Conservation (phyloP, 225 moss, liverwort and hornwort genomes). For the Pseudoscleropodium purum region DNA sequence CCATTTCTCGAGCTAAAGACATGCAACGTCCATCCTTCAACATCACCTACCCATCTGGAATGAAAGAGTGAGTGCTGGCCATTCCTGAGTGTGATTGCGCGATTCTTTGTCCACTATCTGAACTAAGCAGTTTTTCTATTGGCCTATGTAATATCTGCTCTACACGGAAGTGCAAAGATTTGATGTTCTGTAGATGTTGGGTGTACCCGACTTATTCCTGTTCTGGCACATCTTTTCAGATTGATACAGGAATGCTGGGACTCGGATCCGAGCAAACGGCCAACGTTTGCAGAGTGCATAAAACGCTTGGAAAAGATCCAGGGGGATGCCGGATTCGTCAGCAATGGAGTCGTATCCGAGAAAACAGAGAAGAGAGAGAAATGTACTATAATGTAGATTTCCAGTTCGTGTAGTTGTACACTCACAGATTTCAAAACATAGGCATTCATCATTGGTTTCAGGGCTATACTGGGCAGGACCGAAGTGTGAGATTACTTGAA, state of each 20-base stretch:
- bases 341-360: background rate
- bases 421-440: background rate
- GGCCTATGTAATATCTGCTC: background rate
- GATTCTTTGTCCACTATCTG: background rate
- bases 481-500: constrained; percentile 6
- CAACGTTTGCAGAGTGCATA: constrained; percentile 49
- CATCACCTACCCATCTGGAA: constrained; percentile 35
- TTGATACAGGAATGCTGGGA: constrained; percentile 80
- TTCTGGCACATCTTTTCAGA: constrained; percentile 17
- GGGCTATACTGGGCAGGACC: background rate
- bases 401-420: background rate
- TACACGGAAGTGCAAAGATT: background rate
- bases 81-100: background rate
- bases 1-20: constrained; percentile 25
- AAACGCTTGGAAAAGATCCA: constrained; percentile 53
- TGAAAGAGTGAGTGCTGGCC: constrained; percentile 62
- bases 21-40: constrained; percentile 54
- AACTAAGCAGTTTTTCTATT: background rate
- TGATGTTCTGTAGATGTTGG: background rate
- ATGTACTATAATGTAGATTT: constrained; percentile 34
- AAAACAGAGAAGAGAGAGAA: constrained; percentile 15
- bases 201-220: background rate
- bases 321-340: constrained; percentile 11
- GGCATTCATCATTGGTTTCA: constrained; percentile 15
- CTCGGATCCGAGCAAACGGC: constrained; percentile 48